A percentile compares a stretch with the other conserved stretches of the same genome.
phyloP scores from a whole-genome alignment of 2,329 filamentous ascomycete species.

The Penicillium psychrosexuale region DNA sequence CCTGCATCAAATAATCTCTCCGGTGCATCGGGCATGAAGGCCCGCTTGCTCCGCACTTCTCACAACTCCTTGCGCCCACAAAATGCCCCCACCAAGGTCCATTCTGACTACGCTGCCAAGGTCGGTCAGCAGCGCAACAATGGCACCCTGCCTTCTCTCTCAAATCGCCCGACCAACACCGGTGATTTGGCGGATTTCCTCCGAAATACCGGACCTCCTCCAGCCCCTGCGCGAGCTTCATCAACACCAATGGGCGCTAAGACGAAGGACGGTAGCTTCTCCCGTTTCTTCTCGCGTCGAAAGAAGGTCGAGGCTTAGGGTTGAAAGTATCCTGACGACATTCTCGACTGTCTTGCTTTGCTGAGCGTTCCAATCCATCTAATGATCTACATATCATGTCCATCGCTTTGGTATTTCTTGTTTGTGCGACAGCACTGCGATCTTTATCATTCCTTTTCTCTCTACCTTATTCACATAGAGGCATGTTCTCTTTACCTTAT shows the following conservation, averaged over 20 bases:
- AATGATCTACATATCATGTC: conserved; percentile 25
- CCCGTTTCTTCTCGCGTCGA: conserved; percentile 37
- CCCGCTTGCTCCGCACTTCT: conserved; percentile 33
- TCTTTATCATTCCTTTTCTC: conserved; percentile 8
- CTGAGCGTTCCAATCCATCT: conserved; percentile 23
- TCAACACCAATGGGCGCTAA: conserved; percentile 16
- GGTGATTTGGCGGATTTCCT: conserved; percentile 72
- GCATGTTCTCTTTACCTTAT: conserved; percentile 2
- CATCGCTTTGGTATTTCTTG: conserved; percentile 20
- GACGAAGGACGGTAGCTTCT: conserved; percentile 30
- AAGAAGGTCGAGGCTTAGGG: conserved; percentile 29
- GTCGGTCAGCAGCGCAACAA: conserved; percentile 37
- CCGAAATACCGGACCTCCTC: conserved; percentile 64
- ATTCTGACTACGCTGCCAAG: conserved; percentile 39
- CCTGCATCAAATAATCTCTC: conserved; percentile 12
- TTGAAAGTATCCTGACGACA: neutral
- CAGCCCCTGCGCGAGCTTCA: conserved; percentile 25
- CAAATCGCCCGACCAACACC: conserved; percentile 47
- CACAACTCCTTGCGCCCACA: conserved; percentile 38
- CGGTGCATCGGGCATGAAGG: conserved; percentile 30
- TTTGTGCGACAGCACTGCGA: conserved; percentile 6
- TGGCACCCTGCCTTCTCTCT: conserved; percentile 21
- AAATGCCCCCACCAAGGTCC: conserved; percentile 28
- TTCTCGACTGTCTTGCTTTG: conserved; percentile 18
- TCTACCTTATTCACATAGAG: conserved; percentile 13